phyloP scores from a whole-genome alignment of 805 yeast species.

The Ogataea degrootiae region DNA sequence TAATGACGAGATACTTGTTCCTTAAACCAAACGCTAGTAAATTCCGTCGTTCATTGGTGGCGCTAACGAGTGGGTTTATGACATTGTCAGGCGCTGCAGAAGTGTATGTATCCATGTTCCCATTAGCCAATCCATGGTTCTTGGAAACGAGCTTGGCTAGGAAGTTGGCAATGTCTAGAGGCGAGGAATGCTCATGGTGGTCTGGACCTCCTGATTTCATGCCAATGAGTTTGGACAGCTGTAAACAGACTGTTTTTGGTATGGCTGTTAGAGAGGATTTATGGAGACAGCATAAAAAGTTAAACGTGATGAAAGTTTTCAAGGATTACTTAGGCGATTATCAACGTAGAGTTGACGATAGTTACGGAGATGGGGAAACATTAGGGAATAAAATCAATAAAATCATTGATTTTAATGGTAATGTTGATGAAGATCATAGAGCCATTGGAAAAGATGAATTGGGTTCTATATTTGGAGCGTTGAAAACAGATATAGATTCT shows the following conservation, averaged over 20 bases:
- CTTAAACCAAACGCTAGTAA: neutral
- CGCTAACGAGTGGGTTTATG: neutral
- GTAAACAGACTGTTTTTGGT: conserved; percentile 14
- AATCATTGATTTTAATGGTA: conserved; percentile 3
- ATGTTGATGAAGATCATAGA: neutral
- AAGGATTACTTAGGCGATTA: neutral
- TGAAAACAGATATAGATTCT: conserved; percentile 9
- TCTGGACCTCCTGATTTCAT: conserved; percentile 43
- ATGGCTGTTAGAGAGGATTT: conserved; percentile 11
- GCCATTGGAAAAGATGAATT: conserved; percentile 2
- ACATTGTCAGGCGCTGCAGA: neutral
- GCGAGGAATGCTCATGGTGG: conserved; percentile 41
- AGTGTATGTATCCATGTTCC: neutral
- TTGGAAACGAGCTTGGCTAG: conserved; percentile 25
- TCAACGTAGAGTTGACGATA: neutral
- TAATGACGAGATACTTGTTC: conserved; percentile 1
- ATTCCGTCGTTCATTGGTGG: neutral
- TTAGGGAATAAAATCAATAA: conserved; percentile 8
- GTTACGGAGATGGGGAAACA: conserved; percentile 1
- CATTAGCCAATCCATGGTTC: conserved; percentile 21
- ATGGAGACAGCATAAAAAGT: neutral
- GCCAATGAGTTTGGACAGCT: conserved; percentile 37
- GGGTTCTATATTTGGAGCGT: conserved; percentile 8
- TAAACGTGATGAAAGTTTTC: neutral
- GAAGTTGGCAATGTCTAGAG: conserved; percentile 29